A percentile compares a stretch with the other conserved stretches of the same genome.
Conservation (phyloP, 257 asterid species). For the Capsicum pubescens region DNA sequence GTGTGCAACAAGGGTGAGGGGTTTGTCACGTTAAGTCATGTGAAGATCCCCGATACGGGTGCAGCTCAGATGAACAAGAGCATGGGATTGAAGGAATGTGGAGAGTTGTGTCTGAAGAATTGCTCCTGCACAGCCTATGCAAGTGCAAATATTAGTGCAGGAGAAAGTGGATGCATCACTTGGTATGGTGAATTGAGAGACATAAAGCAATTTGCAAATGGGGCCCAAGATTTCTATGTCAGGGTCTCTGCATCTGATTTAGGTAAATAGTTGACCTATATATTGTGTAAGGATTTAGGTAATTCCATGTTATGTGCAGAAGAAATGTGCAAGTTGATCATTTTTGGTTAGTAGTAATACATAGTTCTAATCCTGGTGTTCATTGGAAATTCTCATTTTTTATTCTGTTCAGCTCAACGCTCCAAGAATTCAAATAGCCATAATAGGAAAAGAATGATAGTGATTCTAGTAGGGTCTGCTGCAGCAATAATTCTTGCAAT, state of each 20-base stretch:
- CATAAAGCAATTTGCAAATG: constrained; percentile 41
- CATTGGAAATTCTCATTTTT: background rate
- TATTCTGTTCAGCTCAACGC: constrained; percentile 30
- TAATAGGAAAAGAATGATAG: constrained; percentile 28
- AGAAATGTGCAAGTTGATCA: constrained; percentile 1
- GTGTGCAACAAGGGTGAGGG: constrained; percentile 38
- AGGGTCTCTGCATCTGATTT: constrained; percentile 37
- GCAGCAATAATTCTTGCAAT: constrained; percentile 37
- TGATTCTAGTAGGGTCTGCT: constrained; percentile 28
- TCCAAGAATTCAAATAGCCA: constrained; percentile 29
- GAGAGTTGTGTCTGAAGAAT: constrained; percentile 37
- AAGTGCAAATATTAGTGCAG: constrained; percentile 40
- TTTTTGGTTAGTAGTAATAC: background rate
- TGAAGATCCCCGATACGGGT: constrained; percentile 44
- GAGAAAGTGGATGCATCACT: constrained; percentile 49
- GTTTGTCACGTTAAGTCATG: constrained; percentile 28
- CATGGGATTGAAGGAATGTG: constrained; percentile 39
- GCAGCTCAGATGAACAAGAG: constrained; percentile 25
- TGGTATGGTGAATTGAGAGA: constrained; percentile 48
- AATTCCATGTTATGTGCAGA: background rate
- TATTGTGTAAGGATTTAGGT: background rate
- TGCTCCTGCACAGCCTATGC: constrained; percentile 49
- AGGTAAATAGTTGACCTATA: constrained; percentile 26
- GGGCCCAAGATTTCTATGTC: constrained; percentile 44
- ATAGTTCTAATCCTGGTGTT: background rate